Percentiles rank a stretch among this genome's conserved stretches.
Conservation (phyloP, 805 yeast genomes). For the Pachysolen tannophilus region DNA sequence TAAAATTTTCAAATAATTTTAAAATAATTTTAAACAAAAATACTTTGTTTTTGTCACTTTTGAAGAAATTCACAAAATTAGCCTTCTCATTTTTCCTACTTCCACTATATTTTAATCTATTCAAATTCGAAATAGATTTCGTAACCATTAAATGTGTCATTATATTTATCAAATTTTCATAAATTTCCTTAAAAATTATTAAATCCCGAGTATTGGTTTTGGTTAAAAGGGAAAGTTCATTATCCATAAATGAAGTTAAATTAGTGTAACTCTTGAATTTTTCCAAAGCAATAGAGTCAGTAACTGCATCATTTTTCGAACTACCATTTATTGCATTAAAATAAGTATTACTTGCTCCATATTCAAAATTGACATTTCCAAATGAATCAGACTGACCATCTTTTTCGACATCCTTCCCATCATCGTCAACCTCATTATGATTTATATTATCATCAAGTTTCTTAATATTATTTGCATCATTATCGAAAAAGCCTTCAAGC, state of each 20-base stretch:
- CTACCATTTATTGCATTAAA: background rate
- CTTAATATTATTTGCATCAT: too few relatives aligned
- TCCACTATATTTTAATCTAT: constrained; percentile 38
- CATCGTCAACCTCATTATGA: too few relatives aligned
- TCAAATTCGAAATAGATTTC: constrained; percentile 29
- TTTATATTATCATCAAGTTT: too few relatives aligned
- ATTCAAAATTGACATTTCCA: constrained; percentile 8
- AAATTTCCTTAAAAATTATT: constrained; percentile 17
- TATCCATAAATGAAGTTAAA: background rate
- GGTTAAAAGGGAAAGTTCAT: too few relatives aligned
- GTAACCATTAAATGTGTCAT: constrained; percentile 16
- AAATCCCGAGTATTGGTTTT: constrained; percentile 8
- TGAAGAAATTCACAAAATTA: constrained; percentile 2
- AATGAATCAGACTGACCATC: too few relatives aligned
- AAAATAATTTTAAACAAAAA: constrained; percentile 45
- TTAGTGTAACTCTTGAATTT: too few relatives aligned
- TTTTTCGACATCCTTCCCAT: constrained; percentile 20
- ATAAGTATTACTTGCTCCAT: background rate
- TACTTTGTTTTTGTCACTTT: constrained; percentile 19
- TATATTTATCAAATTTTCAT: constrained; percentile 20
- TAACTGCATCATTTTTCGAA: background rate
- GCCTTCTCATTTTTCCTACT: constrained; percentile 44
- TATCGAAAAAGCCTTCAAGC: constrained; percentile 12
- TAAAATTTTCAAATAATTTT: constrained; percentile 45
- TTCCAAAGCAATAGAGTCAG: background rate